Percentiles rank a stretch among this genome's conserved stretches.
phyloP scores from a whole-genome alignment of 2,329 filamentous ascomycete species.

The Colletotrichum lindemuthianum region DNA sequence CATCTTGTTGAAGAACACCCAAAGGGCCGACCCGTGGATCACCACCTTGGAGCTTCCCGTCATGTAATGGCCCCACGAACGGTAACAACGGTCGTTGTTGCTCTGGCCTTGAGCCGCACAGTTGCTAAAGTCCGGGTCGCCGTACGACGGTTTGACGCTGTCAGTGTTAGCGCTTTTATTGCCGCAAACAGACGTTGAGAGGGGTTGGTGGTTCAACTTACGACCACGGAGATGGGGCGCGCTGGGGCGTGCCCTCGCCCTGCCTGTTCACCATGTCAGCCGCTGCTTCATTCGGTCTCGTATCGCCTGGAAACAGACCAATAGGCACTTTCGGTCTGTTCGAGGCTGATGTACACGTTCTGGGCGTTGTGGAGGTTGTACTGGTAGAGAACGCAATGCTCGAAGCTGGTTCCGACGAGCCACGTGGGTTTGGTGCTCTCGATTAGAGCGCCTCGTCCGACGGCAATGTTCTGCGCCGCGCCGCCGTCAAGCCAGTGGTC shows the following conservation, averaged over 20 bases:
- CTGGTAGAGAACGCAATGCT: conserved; percentile 63
- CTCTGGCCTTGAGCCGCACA: conserved; percentile 33
- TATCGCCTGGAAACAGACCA: conserved; percentile 24
- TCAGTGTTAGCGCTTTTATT: too few relatives aligned
- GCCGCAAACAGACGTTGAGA: conserved; percentile 28
- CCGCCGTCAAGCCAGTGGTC: conserved; percentile 63
- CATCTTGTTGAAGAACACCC: conserved; percentile 49
- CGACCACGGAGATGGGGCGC: conserved; percentile 52
- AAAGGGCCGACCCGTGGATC: conserved; percentile 46
- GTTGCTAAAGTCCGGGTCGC: conserved; percentile 39
- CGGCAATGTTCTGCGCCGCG: conserved; percentile 51
- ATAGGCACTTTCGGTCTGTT: conserved; percentile 60
- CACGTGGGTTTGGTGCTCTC: conserved; percentile 60
- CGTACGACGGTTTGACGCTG: conserved; percentile 37
- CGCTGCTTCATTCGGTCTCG: background rate
- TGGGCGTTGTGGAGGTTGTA: conserved; percentile 58
- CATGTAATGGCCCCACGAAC: conserved; percentile 40
- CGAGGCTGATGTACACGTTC: conserved; percentile 55
- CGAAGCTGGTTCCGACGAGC: conserved; percentile 62
- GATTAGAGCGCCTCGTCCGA: conserved; percentile 58
- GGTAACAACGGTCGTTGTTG: conserved; percentile 42
- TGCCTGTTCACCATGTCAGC: conserved; percentile 35
- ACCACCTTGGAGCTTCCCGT: conserved; percentile 41
- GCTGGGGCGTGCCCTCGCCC: conserved; percentile 43
- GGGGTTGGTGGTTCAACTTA: conserved; percentile 17